phyloP scores from a whole-genome alignment of 768 basidiomycete genomes.

The Tricholoma sp. region DNA sequence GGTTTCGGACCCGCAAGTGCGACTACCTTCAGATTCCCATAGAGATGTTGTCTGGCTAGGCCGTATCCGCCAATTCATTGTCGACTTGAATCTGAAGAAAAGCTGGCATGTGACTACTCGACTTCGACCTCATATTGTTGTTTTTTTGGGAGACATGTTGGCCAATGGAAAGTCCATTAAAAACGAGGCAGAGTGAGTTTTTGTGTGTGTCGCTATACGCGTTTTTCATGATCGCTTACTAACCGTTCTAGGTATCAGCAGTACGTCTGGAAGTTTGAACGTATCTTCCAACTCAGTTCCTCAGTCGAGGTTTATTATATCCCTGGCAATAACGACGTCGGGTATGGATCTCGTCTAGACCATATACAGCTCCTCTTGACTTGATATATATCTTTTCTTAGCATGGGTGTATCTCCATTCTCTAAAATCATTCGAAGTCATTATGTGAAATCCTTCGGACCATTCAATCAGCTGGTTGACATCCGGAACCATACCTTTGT shows the following conservation, averaged over 20 bases:
- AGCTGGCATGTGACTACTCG: slow-evolving; percentile 62
- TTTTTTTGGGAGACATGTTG: slow-evolving; percentile 77
- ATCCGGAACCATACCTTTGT: slow-evolving; percentile 70
- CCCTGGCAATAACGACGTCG: slow-evolving; percentile 82
- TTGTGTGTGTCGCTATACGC: not conserved
- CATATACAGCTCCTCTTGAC: not conserved
- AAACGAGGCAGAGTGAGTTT: slow-evolving; percentile 37
- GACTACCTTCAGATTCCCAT: slow-evolving; percentile 31
- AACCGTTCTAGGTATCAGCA: slow-evolving; percentile 46
- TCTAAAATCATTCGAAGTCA: slow-evolving; percentile 51
- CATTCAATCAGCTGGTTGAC: slow-evolving; percentile 54
- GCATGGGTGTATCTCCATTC: slow-evolving; percentile 51
- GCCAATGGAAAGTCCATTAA: slow-evolving; percentile 54
- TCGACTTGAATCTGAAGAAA: slow-evolving; percentile 59
- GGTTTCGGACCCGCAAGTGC: slow-evolving; percentile 65
- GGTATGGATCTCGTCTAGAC: slow-evolving; percentile 29
- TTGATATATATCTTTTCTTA: slow-evolving; percentile 16
- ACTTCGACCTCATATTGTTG: slow-evolving; percentile 56
- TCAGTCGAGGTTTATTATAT: slow-evolving; percentile 48
- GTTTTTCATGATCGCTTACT: not conserved
- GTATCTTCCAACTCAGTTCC: slow-evolving; percentile 45
- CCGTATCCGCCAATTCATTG: slow-evolving; percentile 37
- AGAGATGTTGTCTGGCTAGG: slow-evolving; percentile 38
- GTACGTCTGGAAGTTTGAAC: slow-evolving; percentile 57
- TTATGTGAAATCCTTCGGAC: slow-evolving; percentile 62